Conservation (phyloP, 306 rosid species). For the Corylus americana region DNA sequence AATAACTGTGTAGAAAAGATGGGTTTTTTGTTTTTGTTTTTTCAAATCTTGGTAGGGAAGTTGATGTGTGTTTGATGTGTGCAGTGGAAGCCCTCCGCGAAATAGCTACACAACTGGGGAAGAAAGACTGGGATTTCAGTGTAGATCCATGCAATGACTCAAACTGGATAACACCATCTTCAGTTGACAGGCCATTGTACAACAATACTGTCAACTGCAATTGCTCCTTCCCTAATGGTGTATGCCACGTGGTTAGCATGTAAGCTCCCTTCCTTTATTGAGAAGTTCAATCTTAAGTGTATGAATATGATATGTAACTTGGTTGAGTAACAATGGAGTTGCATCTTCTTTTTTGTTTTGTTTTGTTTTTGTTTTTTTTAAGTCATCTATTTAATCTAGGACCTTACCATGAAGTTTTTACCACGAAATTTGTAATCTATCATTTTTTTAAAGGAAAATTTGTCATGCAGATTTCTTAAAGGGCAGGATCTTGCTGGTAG, state of each 20-base stretch:
- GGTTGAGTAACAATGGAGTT: too few relatives aligned
- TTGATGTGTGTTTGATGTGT: not conserved
- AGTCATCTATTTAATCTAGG: too few relatives aligned
- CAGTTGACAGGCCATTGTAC: not conserved
- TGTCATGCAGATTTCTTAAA: not conserved
- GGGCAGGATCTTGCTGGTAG: constrained; percentile 38
- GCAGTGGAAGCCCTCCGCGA: constrained; percentile 30
- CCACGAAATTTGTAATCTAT: not conserved
- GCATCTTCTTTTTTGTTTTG: too few relatives aligned
- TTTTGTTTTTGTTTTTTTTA: too few relatives aligned
- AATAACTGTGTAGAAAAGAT: not conserved
- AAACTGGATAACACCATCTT: constrained; percentile 14
- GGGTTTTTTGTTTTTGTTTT: not conserved
- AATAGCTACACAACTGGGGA: constrained; percentile 22
- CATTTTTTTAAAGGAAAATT: not conserved
- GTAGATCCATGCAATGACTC: constrained; percentile 27
- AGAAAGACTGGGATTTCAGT: constrained; percentile 30
- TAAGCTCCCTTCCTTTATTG: not conserved
- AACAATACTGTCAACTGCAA: constrained; percentile 29
- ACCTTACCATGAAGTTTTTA: not conserved
- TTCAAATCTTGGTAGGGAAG: not conserved
- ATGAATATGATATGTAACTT: too few relatives aligned
- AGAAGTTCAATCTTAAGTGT: not conserved
- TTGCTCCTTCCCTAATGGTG: constrained; percentile 8
- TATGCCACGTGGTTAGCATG: constrained; percentile 28